Evolutionary conservation across 345 rosid species (phyloP).

Genomic region (Salix exigua): DNA sequence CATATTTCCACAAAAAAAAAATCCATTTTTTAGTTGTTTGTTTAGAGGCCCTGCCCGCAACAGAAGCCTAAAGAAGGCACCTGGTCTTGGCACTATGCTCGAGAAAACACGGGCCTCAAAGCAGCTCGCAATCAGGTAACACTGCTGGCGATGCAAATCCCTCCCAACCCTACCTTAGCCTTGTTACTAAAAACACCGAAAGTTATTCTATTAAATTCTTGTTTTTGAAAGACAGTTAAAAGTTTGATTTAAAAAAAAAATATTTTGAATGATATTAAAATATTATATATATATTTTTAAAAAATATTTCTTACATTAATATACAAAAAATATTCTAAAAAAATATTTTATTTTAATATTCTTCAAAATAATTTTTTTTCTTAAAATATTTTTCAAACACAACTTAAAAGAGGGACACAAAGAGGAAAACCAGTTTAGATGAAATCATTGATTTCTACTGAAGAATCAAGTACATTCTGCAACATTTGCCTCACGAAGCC

Average conservation of each 20-base stretch:
- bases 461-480: constrained; percentile 17
- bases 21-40: background rate
- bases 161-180: background rate
- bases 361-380: no score
- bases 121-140: constrained; percentile 12
- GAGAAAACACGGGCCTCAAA: constrained; percentile 11
- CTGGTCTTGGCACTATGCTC: constrained; percentile 18
- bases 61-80: background rate
- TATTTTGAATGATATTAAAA: no score
- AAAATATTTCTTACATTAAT: no score
- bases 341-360: no score
- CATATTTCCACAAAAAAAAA: no score
- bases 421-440: background rate
- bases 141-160: constrained; percentile 9
- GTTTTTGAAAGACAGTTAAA: no score
- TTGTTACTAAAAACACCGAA: constrained; percentile 2
- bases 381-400: no score
- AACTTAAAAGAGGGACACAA: background rate
- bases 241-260: no score
- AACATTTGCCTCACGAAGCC: constrained; percentile 3
- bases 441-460: background rate
- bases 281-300: no score
- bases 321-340: no score
- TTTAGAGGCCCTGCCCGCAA: background rate
- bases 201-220: background rate